These are phyloP conservation scores for Theobroma grandiflorum DNA, from an alignment of 441 rosid species.

Conservation along the genomic window DNA sequence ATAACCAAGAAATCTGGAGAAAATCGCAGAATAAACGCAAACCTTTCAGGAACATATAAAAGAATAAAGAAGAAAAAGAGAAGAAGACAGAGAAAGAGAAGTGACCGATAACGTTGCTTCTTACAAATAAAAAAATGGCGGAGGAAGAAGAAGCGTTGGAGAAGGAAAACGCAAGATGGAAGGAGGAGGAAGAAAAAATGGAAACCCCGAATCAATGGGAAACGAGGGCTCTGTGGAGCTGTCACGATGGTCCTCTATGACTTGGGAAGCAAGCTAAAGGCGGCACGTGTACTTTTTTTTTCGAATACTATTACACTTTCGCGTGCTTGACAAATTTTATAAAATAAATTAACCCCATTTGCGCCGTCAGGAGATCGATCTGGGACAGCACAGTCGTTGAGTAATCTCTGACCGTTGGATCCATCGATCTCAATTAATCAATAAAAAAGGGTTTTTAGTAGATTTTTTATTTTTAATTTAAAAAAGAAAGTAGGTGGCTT, in stretches of 20 bases:
- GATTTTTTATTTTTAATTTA: too few relatives aligned
- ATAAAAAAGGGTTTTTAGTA: background rate
- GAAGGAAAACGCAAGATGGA: background rate
- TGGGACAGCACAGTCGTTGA: background rate
- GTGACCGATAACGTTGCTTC: background rate
- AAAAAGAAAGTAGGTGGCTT: background rate
- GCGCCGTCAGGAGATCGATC: slow-evolving; percentile 5
- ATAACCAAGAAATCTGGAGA: slow-evolving; percentile 21
- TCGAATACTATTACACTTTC: background rate
- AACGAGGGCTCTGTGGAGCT: background rate
- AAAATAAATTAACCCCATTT: background rate
- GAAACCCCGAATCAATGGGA: slow-evolving; percentile 31
- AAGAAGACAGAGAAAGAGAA: too few relatives aligned
- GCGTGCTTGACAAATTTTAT: too few relatives aligned
- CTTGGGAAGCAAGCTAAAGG: slow-evolving; percentile 36
- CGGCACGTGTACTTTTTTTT: slow-evolving; percentile 33
- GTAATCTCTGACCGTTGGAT: slow-evolving; percentile 13
- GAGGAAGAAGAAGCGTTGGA: background rate
- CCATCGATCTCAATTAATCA: background rate
- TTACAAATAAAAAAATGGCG: background rate
- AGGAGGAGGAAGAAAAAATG: background rate
- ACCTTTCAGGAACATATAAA: background rate
- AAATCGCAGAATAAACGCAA: background rate
- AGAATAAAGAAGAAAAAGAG: too few relatives aligned
- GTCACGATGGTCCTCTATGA: slow-evolving; percentile 33